Evolutionary conservation across 2,329 filamentous ascomycete species (phyloP), one percentile per base, ranked within the genome.

Genomic region (Pseudocercospora fuligena): DNA sequence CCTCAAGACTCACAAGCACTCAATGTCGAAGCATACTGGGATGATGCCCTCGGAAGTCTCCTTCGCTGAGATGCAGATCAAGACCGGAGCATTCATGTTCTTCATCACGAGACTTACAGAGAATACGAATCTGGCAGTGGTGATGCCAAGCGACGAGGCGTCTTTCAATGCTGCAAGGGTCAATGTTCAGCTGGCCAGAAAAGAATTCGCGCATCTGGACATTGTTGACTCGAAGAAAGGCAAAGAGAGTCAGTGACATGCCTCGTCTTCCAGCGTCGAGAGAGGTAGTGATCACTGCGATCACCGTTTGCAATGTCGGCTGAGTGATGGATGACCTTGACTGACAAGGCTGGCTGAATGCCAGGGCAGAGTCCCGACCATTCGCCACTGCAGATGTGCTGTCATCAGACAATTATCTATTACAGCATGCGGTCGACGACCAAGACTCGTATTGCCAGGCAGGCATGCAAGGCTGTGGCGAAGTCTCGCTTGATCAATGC

Each of bases 1-100:
- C 76, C 91, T 99, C 81, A 99, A 99, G 82, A 94, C 94, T 66
- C 97, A 98, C 84, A 99, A 98, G 83, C 94, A 98, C 82, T 88
- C 81, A 59, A 85, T 87, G 78, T 82, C 84, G 75, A 89, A 90
- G 73, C 93, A 92, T 79, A 93, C 91, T 1, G 90, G 91, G 58
- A 91, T 91, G 27, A 90, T 91, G n/a, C 89, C 91, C 61, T 92
- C 91, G 70, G 89, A 90, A 4, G 92, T 93, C 79, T 91, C 93
- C 79, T 94, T 94, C 73, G 88, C 89, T 56, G 85, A 92, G 73
- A 90, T 94, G 82, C 90, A 93, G 79, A 89, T 94, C 80, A 94
- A 93, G 79, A 90, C 91, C 63, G 84, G 87, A 53, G 86, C 87
- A 66, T 98, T 98, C 82, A 96, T 93, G 80, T 90, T 97, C 79